Evolutionary conservation across 2,329 filamentous ascomycete species (phyloP).

Genomic region (Diaporthe sp.): DNA sequence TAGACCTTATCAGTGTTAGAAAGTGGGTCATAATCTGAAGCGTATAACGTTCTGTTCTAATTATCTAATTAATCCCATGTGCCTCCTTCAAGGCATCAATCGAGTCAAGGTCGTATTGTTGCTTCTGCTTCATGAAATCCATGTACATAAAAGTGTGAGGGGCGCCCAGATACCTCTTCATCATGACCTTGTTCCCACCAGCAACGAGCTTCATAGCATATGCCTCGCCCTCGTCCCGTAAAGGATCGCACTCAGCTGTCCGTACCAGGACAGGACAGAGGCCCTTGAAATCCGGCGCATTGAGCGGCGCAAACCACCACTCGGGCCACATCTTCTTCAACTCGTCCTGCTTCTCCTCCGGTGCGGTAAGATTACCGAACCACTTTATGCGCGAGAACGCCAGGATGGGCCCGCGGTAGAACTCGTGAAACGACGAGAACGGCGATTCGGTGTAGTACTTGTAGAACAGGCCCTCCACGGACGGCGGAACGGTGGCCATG

Average conservation of each 20-base stretch:
- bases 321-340: slow-evolving; percentile 48
- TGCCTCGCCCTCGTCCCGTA: slow-evolving; percentile 57
- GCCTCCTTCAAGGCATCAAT: slow-evolving; percentile 49
- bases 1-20: too few relatives aligned
- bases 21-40: too few relatives aligned
- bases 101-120: slow-evolving; percentile 51
- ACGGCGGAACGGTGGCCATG: slow-evolving; percentile 51
- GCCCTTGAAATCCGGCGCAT: slow-evolving; percentile 49
- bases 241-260: slow-evolving; percentile 53
- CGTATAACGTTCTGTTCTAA: too few relatives aligned
- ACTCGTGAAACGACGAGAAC: slow-evolving; percentile 52
- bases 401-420: slow-evolving; percentile 50
- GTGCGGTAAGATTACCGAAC: slow-evolving; percentile 49
- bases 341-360: slow-evolving; percentile 46
- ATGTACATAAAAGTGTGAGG: slow-evolving; percentile 56
- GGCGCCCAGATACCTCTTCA: slow-evolving; percentile 54
- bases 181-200: slow-evolving; percentile 52
- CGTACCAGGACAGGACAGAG: slow-evolving; percentile 52
- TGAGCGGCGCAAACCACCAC: slow-evolving; percentile 53
- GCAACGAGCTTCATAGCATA: slow-evolving; percentile 54
- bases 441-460: slow-evolving; percentile 51
- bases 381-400: slow-evolving; percentile 52
- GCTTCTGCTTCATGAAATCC: slow-evolving; percentile 46
- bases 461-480: slow-evolving; percentile 47
- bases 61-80: slow-evolving; percentile 43